Percentiles rank a stretch among this genome's conserved stretches.
phyloP scores from a whole-genome alignment of 176 grass and related monocot species.

The Ensete ventricosum region DNA sequence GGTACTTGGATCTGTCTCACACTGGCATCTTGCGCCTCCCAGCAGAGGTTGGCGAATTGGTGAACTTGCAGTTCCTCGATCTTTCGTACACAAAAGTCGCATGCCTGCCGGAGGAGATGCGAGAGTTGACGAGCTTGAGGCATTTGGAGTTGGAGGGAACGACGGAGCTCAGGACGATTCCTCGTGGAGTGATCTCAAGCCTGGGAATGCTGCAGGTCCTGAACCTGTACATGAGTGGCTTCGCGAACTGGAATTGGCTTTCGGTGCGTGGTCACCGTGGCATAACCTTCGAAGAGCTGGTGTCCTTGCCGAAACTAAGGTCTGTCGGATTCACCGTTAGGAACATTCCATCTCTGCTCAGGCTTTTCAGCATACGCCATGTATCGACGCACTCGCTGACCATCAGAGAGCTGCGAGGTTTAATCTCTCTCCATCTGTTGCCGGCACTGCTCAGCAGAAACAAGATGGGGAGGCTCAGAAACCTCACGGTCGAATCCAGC shows the following conservation, averaged over 20 bases:
- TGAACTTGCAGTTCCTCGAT: slow-evolving; percentile 26
- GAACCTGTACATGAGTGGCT: slow-evolving; percentile 32
- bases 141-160: slow-evolving; percentile 34
- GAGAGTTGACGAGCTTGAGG: slow-evolving; percentile 19
- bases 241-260: slow-evolving; percentile 19
- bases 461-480: slow-evolving; percentile 7
- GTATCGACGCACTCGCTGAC: slow-evolving; percentile 17
- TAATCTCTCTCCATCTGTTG: slow-evolving; percentile 27
- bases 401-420: slow-evolving; percentile 27
- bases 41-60: slow-evolving; percentile 30
- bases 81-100: slow-evolving; percentile 31
- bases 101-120: slow-evolving; percentile 14
- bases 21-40: slow-evolving; percentile 34
- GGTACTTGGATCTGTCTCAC: slow-evolving; percentile 36
- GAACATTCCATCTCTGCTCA: slow-evolving; percentile 24
- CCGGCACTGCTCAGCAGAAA: background rate
- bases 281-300: slow-evolving; percentile 27
- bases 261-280: slow-evolving; percentile 14
- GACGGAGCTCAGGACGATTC: slow-evolving; percentile 36
- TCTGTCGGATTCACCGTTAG: slow-evolving; percentile 31
- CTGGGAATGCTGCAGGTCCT: slow-evolving; percentile 27
- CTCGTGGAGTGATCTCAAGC: slow-evolving; percentile 26
- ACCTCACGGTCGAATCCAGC: slow-evolving; percentile 10
- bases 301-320: slow-evolving; percentile 25
- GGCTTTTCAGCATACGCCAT: slow-evolving; percentile 13